These are phyloP conservation scores for Fusarium sarcochroum DNA, from an alignment of 2,329 filamentous ascomycete species.

Conservation along the genomic window DNA sequence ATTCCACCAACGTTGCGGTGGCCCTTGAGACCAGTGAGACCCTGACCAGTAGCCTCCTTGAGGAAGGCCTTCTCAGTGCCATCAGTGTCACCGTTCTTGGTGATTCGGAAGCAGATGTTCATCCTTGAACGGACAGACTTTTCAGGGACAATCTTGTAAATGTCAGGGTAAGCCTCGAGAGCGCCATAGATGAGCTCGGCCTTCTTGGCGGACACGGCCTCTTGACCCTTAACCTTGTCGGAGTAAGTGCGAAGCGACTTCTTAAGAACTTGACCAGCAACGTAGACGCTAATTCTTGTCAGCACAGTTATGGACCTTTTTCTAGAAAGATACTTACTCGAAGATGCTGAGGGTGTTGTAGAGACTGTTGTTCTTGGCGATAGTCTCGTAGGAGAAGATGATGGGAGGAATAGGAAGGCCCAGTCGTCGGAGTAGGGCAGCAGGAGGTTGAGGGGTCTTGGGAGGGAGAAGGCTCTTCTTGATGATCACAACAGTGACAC, in stretches of 20 bases:
- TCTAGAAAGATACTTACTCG: constrained; percentile 64
- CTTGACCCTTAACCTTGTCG: constrained; percentile 81
- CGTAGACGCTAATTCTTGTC: constrained; percentile 74
- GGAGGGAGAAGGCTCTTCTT: constrained; percentile 85
- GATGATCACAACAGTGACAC: constrained; percentile 88
- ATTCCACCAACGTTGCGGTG: constrained; percentile 82
- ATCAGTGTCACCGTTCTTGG: constrained; percentile 70
- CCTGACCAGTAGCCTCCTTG: constrained; percentile 75
- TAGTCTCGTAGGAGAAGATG: constrained; percentile 85
- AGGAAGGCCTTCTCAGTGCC: constrained; percentile 86
- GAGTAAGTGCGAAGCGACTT: constrained; percentile 76
- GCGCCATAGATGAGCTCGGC: constrained; percentile 81
- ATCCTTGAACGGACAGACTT: constrained; percentile 85
- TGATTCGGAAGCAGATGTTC: constrained; percentile 94
- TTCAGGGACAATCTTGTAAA: constrained; percentile 84
- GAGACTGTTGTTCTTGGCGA: constrained; percentile 92
- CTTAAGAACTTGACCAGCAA: constrained; percentile 90
- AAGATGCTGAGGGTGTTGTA: constrained; percentile 98
- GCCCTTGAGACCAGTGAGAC: constrained; percentile 86
- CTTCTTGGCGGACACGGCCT: constrained; percentile 81
- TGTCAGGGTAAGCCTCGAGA: constrained; percentile 78
- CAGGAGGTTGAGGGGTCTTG: constrained; percentile 72
- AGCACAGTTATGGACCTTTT: constrained; percentile 6
- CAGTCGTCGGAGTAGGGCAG: constrained; percentile 79
- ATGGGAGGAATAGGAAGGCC: constrained; percentile 83